These are phyloP conservation scores for Crucihimalaya himalaica DNA, from an alignment of 345 rosid genomes.

Conservation along the genomic window DNA sequence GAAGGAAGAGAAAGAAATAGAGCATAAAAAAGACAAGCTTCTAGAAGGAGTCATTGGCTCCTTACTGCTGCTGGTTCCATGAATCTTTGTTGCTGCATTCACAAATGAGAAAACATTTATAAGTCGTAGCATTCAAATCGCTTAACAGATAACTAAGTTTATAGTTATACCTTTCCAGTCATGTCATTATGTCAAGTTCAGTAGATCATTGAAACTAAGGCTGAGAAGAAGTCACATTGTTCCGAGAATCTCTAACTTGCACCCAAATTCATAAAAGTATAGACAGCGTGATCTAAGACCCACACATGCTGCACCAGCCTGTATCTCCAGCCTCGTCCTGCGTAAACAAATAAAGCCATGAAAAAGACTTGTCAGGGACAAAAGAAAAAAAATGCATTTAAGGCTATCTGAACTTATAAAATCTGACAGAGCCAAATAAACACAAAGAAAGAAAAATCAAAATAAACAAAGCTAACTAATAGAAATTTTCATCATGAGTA, in stretches of 20 bases:
- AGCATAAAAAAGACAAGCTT: too few species aligned
- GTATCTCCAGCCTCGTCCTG: constrained; percentile 83
- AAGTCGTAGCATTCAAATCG: too few species aligned
- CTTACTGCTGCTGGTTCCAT: too few species aligned
- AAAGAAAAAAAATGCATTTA: background rate
- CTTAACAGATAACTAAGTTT: too few species aligned
- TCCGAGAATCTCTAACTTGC: constrained; percentile 81
- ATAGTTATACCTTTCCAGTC: too few species aligned
- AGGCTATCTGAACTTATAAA: background rate
- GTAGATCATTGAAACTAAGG: too few species aligned
- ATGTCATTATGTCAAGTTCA: too few species aligned
- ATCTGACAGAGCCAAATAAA: background rate
- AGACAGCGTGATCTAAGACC: constrained; percentile 79
- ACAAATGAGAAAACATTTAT: too few species aligned
- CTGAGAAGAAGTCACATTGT: too few species aligned
- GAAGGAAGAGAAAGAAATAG: too few species aligned
- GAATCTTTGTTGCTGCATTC: too few species aligned
- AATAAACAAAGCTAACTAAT: background rate
- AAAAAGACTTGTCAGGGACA: background rate
- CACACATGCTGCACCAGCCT: constrained; percentile 86
- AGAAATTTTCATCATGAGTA: background rate
- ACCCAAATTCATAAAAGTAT: constrained; percentile 83
- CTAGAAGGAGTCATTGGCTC: too few species aligned
- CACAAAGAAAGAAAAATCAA: background rate
- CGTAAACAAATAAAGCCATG: background rate